Conservation (phyloP, 2,329 filamentous ascomycete species). For the Diaporthe capsici region DNA sequence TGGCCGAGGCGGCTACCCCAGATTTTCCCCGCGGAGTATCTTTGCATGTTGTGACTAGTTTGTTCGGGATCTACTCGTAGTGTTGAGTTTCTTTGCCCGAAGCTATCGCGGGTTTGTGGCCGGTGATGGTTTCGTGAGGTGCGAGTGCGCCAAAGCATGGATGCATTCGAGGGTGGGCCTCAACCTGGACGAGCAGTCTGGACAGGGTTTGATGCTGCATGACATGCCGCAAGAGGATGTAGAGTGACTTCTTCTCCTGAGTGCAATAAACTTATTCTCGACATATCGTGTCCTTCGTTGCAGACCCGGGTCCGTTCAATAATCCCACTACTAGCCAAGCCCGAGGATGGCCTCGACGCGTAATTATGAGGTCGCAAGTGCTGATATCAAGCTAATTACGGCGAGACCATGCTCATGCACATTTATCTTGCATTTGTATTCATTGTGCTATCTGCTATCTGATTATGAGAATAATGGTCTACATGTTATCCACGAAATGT, state of each 20-base stretch:
- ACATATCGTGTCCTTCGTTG: background rate
- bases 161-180: too few species aligned
- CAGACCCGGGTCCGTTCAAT: conserved; percentile 14
- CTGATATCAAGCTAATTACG: background rate
- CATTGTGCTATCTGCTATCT: background rate
- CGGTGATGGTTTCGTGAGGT: background rate
- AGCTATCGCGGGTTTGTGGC: background rate
- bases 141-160: background rate
- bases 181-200: background rate
- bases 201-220: background rate
- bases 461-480: background rate
- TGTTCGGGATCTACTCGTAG: conserved; percentile 22
- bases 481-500: background rate
- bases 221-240: background rate
- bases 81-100: conserved; percentile 8
- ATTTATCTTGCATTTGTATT: background rate
- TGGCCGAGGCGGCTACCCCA: conserved; percentile 16
- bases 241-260: background rate
- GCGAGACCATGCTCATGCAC: background rate
- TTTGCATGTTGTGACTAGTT: background rate
- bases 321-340: background rate
- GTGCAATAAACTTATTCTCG: background rate
- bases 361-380: background rate
- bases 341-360: background rate
- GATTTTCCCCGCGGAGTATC: conserved; percentile 20